Evolutionary conservation across 352 stramenopile genomes (phyloP).

Genomic region (Phytophthora agathidicida): DNA sequence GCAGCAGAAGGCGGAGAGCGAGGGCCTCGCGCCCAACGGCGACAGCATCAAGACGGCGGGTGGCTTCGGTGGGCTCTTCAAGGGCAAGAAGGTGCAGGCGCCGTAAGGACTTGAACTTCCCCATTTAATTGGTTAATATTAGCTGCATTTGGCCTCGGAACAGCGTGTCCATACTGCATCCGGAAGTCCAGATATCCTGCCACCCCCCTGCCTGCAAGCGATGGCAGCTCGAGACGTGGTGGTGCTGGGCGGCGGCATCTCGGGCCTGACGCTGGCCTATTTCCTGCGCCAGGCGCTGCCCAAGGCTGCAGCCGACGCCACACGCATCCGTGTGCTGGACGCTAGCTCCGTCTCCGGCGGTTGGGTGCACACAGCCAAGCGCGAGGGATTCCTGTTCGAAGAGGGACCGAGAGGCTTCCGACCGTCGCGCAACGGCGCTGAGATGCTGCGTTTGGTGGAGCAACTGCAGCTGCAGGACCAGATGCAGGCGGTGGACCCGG

Average conservation of each 20-base stretch:
- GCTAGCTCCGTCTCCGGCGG: slow-evolving; percentile 54
- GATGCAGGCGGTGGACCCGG: slow-evolving; percentile 67
- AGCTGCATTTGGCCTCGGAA: slow-evolving; percentile 14
- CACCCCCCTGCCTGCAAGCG: too few species aligned
- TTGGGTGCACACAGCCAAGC: slow-evolving; percentile 70
- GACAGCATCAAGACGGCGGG: slow-evolving; percentile 1
- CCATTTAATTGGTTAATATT: slow-evolving; percentile 12
- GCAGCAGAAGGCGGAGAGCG: slow-evolving; percentile 32
- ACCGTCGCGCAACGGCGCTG: slow-evolving; percentile 81
- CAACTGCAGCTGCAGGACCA: slow-evolving; percentile 68
- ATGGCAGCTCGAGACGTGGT: slow-evolving; percentile 55
- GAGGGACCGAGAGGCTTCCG: slow-evolving; percentile 84
- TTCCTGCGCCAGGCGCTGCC: slow-evolving; percentile 71
- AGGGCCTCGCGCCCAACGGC: slow-evolving; percentile 21
- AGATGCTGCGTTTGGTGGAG: slow-evolving; percentile 87
- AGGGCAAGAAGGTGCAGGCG: slow-evolving; percentile 35
- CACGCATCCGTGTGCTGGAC: slow-evolving; percentile 78
- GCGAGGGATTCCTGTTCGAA: slow-evolving; percentile 81
- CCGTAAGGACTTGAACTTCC: slow-evolving; percentile 16
- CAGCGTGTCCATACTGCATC: too few species aligned
- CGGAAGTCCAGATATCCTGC: too few species aligned
- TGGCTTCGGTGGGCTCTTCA: slow-evolving; percentile 31
- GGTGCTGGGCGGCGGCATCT: slow-evolving; percentile 86
- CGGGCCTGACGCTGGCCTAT: slow-evolving; percentile 76
- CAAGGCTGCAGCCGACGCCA: slow-evolving; percentile 23